These are phyloP conservation scores for Podila minutissima DNA, from an alignment of 192 early-diverging fungal genomes.

Conservation along the genomic window DNA sequence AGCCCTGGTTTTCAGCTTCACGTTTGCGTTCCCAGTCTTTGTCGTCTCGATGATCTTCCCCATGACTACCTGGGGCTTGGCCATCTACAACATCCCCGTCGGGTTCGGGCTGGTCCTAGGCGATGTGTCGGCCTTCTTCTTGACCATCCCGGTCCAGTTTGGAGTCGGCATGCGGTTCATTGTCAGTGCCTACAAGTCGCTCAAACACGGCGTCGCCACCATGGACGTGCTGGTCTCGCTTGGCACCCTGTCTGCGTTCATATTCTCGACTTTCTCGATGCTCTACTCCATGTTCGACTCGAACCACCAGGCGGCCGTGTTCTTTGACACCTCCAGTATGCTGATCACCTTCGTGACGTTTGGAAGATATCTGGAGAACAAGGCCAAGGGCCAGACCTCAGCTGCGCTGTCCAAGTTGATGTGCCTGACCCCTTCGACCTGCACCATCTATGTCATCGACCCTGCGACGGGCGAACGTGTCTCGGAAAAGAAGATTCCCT, in stretches of 20 bases:
- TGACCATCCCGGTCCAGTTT: constrained; percentile 95
- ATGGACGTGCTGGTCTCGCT: constrained; percentile 96
- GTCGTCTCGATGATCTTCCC: constrained; percentile 83
- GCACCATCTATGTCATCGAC: constrained; percentile 65
- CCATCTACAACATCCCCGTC: constrained; percentile 50
- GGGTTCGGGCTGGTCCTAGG: constrained; percentile 74
- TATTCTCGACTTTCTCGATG: constrained; percentile 84
- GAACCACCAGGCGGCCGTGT: constrained; percentile 76
- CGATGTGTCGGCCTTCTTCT: constrained; percentile 69
- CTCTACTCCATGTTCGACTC: constrained; percentile 65
- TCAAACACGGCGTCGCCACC: constrained; percentile 86
- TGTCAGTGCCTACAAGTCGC: constrained; percentile 76
- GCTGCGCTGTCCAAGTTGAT: constrained; percentile 89
- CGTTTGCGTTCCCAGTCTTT: constrained; percentile 86
- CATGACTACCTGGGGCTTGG: constrained; percentile 44
- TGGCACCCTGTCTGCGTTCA: constrained; percentile 88
- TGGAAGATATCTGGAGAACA: constrained; percentile 93
- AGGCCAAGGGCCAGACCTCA: constrained; percentile 94
- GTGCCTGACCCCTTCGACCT: constrained; percentile 83
- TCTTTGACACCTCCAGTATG: constrained; percentile 95
- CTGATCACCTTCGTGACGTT: constrained; percentile 94
- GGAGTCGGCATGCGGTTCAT: constrained; percentile 86
- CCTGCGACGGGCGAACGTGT: constrained; percentile 56
- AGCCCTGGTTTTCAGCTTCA: constrained; percentile 71
- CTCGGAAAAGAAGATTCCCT: constrained; percentile 79